Conservation (phyloP, 345 rosid species). For the Aegle marmelos region DNA sequence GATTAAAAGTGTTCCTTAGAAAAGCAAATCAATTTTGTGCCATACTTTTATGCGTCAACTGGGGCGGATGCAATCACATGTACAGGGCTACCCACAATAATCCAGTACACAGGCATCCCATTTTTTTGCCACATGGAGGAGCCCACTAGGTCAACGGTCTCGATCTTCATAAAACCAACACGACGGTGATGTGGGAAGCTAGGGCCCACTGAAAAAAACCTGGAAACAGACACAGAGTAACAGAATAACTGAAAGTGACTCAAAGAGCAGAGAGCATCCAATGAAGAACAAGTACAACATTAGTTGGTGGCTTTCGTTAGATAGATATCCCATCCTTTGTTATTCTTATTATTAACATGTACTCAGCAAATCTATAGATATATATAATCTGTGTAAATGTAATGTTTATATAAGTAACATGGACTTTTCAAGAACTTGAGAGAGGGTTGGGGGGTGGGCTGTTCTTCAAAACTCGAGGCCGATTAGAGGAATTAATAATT, state of each 20-base stretch:
- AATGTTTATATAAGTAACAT: not conserved
- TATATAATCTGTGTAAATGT: not conserved
- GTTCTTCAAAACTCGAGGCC: constrained; percentile 42
- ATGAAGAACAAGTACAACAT: constrained; percentile 19
- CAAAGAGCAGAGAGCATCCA: constrained; percentile 36
- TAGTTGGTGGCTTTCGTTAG: constrained; percentile 15
- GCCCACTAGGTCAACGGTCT: not conserved
- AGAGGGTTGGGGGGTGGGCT: constrained; percentile 25
- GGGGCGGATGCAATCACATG: not conserved
- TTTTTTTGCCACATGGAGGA: not conserved
- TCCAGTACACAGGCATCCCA: not conserved
- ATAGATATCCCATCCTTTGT: constrained; percentile 1
- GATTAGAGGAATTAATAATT: constrained; percentile 19
- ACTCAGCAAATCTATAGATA: not conserved
- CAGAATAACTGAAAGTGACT: constrained; percentile 24
- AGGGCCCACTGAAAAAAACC: not conserved
- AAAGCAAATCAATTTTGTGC: not conserved
- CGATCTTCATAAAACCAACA: not conserved
- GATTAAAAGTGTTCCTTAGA: not conserved
- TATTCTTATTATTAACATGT: not conserved
- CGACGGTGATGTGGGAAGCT: not conserved
- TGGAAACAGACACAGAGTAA: constrained; percentile 12
- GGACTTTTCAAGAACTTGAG: constrained; percentile 25
- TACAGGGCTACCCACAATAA: not conserved
- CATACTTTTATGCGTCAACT: not conserved